Percentiles rank a stretch among this genome's conserved stretches.
Conservation (phyloP, 345 rosid species). For the Salix dunnii region DNA sequence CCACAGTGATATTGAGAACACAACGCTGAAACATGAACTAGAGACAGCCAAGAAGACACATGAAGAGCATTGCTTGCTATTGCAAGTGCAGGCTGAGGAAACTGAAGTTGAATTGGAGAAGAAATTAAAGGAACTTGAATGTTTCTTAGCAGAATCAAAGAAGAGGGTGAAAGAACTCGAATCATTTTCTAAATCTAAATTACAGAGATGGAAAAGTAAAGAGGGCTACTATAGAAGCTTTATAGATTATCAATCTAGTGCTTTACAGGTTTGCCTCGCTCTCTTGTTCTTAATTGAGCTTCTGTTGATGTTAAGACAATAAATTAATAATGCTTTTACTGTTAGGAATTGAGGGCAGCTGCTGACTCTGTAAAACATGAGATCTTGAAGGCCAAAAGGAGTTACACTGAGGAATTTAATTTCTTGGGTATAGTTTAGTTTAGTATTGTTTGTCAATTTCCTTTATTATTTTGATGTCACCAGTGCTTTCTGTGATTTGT, state of each 20-base stretch:
- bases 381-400: constrained; percentile 53
- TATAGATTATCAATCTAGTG: constrained; percentile 49
- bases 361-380: constrained; percentile 64
- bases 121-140: constrained; percentile 61
- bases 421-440: constrained; percentile 46
- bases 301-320: constrained; percentile 6
- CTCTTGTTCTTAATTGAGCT: constrained; percentile 8
- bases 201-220: constrained; percentile 66
- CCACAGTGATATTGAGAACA: constrained; percentile 51
- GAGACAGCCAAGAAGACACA: constrained; percentile 47
- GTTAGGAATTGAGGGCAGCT: constrained; percentile 63
- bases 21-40: constrained; percentile 57
- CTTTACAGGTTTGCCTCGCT: constrained; percentile 56
- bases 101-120: constrained; percentile 48
- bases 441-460: background rate
- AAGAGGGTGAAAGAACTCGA: constrained; percentile 73
- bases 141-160: constrained; percentile 43
- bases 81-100: constrained; percentile 52
- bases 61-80: constrained; percentile 48
- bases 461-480: constrained; percentile 1
- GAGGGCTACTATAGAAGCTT: constrained; percentile 54
- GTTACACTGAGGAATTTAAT: constrained; percentile 56
- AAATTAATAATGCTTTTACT: constrained; percentile 4
- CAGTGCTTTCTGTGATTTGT: constrained; percentile 11
- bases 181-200: constrained; percentile 58